These are phyloP conservation scores for Rhodomyrtus tomentosa DNA, from an alignment of 345 rosid genomes.

Conservation along the genomic window DNA sequence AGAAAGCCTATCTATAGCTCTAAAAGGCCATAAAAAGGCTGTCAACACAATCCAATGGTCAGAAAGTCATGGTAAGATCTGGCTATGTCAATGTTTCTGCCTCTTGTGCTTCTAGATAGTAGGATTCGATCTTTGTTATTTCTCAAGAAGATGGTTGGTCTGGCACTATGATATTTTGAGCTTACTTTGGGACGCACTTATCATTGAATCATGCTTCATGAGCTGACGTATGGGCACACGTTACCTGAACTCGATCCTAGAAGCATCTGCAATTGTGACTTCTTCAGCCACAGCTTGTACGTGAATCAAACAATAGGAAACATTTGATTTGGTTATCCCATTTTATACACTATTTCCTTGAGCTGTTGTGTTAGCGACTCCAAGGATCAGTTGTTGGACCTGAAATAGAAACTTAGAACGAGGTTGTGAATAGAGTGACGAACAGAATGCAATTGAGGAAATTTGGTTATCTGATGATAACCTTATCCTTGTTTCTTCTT, in stretches of 20 bases:
- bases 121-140: background rate
- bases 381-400: background rate
- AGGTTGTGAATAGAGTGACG: background rate
- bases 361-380: background rate
- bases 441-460: background rate
- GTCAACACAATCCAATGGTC: constrained; percentile 73
- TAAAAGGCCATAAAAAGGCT: constrained; percentile 53
- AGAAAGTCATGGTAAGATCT: constrained; percentile 48
- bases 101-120: background rate
- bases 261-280: background rate
- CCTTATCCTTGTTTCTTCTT: background rate
- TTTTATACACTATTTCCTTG: background rate
- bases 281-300: background rate
- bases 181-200: background rate
- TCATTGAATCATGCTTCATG: background rate
- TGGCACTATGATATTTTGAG: background rate
- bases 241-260: background rate
- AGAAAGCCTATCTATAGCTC: constrained; percentile 32
- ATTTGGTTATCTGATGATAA: background rate
- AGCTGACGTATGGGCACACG: background rate
- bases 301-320: background rate
- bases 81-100: background rate
- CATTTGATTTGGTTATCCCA: background rate
- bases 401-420: background rate
- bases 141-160: background rate